Base-by-base conservation (phyloP, 179 eudicot genomes). In the Sideroxylon spinosum region DNA sequence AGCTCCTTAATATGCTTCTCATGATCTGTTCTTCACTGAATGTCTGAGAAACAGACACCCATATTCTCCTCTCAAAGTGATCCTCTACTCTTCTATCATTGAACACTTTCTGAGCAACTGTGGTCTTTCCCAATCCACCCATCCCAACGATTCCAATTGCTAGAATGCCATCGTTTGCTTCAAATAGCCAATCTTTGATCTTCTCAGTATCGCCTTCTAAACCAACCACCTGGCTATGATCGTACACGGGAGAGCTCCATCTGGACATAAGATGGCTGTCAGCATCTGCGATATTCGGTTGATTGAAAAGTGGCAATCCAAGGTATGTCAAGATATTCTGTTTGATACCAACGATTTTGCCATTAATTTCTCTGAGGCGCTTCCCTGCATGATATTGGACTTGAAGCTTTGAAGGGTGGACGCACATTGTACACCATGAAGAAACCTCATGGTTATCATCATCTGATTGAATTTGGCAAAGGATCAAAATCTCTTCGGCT, bases 51-150 rank as follows among this genome's bases (percentile, higher is more conserved):
- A 89, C 89, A 4, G 90, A 87, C n/a, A 89, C 87, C 92, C 92
- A 89, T 44, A 86, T 87, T 73, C 89, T 87, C 76, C 85, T 86
- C 76, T 87, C 90, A 72, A 86, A 85, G 53, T 71, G 85, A 71
- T 82, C 84, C 64, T 81, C 89, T 6, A 84, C 46, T 60, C 79
- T 82, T 59, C 71, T 79, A 61, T 89, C 89, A 71, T 86, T 87
- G 73, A 84, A 89, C 17, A 89, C 87, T 49, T 82, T 84, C 73
- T 87, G 86, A 59, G 90, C 88, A 77, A 87, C 62, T 2, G 91
- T 89, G 37, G 91, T 89, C 76, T 89, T 87, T n/a, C 91, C 91
- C 53, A 86, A 32, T 16, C 92, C 92, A 0, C 92, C 92, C 92
- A 89, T 87, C 50, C 92, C 92, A 7, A 87, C 92, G 65, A 87